A percentile compares a stretch with the other conserved stretches of the same genome.
phyloP scores from a whole-genome alignment of 2,329 filamentous ascomycete species.

The Calonectria henricotiae region DNA sequence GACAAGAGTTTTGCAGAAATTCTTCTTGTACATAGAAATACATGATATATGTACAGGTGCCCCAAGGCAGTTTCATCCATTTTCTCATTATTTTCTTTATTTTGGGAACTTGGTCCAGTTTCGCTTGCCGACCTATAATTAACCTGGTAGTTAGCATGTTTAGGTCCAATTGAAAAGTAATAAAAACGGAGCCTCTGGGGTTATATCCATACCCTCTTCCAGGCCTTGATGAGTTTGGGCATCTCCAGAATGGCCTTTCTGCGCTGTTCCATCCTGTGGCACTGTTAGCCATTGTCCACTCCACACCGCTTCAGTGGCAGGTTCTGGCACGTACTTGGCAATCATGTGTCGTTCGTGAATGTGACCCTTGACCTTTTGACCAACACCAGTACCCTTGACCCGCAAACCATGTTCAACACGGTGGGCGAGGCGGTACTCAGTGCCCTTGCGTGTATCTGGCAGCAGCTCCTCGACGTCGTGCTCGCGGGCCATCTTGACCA shows the following conservation, averaged over 20 bases:
- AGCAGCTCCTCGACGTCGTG: slow-evolving; percentile 87
- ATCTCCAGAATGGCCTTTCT: slow-evolving; percentile 95
- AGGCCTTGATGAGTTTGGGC: slow-evolving; percentile 91
- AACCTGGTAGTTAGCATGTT: slow-evolving; percentile 55
- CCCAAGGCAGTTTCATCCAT: slow-evolving; percentile 44
- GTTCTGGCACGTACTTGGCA: slow-evolving; percentile 71
- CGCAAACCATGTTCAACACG: slow-evolving; percentile 85
- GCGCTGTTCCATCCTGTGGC: slow-evolving; percentile 83
- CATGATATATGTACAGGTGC: slow-evolving; percentile 56
- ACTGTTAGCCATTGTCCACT: slow-evolving; percentile 41
- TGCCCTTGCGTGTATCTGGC: slow-evolving; percentile 83
- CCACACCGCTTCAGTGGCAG: neutral
- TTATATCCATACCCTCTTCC: slow-evolving; percentile 83
- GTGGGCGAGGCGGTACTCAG: slow-evolving; percentile 78
- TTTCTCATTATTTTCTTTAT: slow-evolving; percentile 57
- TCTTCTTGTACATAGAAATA: slow-evolving; percentile 56
- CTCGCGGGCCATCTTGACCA: slow-evolving; percentile 87
- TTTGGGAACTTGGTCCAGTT: slow-evolving; percentile 74
- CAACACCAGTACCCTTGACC: slow-evolving; percentile 94
- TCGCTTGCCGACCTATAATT: slow-evolving; percentile 67
- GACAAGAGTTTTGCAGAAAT: slow-evolving; percentile 41
- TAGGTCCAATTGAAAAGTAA: neutral
- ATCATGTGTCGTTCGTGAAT: slow-evolving; percentile 90
- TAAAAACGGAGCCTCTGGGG: no score
- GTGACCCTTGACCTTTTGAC: slow-evolving; percentile 96